A percentile compares a stretch with the other conserved stretches of the same genome.
These are phyloP conservation scores for Manihot esculenta DNA, from an alignment of 441 rosid genomes.

Conservation along the genomic window DNA sequence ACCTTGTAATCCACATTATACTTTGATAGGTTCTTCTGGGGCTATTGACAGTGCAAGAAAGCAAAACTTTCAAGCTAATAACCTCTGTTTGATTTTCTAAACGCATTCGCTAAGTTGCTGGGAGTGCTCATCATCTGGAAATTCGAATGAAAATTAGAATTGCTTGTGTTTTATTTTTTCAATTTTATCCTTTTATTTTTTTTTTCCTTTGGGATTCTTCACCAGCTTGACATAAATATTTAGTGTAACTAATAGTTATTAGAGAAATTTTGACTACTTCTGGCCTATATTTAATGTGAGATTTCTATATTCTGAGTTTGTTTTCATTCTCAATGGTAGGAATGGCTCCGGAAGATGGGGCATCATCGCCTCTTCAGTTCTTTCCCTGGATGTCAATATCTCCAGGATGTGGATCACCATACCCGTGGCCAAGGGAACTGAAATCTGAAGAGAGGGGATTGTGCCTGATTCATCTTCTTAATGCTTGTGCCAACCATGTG, in stretches of 20 bases:
- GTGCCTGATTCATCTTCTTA: conserved; percentile 53
- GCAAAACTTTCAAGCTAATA: conserved; percentile 4
- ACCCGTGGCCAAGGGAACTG: conserved; percentile 55
- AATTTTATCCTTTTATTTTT: neutral
- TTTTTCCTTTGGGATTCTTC: neutral
- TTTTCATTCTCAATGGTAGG: conserved; percentile 32
- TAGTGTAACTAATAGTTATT: neutral
- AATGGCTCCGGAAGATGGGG: conserved; percentile 61
- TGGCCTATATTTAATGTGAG: neutral
- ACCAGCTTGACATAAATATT: neutral
- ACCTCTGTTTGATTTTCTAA: neutral
- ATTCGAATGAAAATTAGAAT: neutral
- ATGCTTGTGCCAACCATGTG: conserved; percentile 56
- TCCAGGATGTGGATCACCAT: conserved; percentile 59
- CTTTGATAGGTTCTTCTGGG: neutral
- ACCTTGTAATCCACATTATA: neutral
- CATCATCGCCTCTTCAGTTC: conserved; percentile 57
- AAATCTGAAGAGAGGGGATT: conserved; percentile 69
- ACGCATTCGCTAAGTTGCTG: neutral
- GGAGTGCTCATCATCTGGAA: neutral
- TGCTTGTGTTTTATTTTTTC: neutral
- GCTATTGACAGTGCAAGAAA: neutral
- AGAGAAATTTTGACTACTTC: neutral
- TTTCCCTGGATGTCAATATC: conserved; percentile 58
- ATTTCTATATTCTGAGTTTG: conserved; percentile 16